Evolutionary conservation across 1,284 basidiomycete species (phyloP).

Genomic region (Ustilago lituana): DNA sequence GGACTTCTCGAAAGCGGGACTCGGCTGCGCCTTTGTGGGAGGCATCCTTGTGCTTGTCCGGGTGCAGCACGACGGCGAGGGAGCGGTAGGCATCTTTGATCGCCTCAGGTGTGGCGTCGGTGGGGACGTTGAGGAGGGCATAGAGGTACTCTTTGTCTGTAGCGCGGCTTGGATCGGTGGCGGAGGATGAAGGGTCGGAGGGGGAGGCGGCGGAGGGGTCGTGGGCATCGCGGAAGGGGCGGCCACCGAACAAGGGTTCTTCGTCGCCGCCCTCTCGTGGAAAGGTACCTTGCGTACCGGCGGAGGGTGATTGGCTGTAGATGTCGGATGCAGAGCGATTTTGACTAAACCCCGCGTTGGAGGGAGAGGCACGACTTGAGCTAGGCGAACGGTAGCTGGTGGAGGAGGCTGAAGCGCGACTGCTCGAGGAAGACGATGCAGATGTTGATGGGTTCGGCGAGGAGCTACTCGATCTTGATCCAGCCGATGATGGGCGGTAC

Average conservation of each 20-base stretch:
- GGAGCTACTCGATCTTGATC: constrained; percentile 1
- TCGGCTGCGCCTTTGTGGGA: constrained; percentile 74
- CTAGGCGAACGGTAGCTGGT: too few species aligned
- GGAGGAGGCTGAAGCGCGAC: constrained; percentile 7
- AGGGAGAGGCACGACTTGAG: too few species aligned
- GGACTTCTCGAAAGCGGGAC: constrained; percentile 77
- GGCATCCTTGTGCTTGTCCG: constrained; percentile 80
- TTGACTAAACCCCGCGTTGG: not conserved
- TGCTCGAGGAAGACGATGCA: constrained; percentile 2
- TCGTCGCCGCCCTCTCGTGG: constrained; percentile 39
- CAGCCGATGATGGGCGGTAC: too few species aligned
- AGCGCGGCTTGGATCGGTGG: constrained; percentile 1
- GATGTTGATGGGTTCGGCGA: constrained; percentile 1
- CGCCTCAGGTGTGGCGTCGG: constrained; percentile 74
- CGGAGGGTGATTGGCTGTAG: constrained; percentile 31
- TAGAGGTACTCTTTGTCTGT: constrained; percentile 50
- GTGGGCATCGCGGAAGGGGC: constrained; percentile 58
- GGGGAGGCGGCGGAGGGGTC: not conserved
- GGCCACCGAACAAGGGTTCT: constrained; percentile 62
- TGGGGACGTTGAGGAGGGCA: constrained; percentile 74
- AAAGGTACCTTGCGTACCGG: constrained; percentile 22
- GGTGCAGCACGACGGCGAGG: constrained; percentile 81
- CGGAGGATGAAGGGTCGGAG: not conserved
- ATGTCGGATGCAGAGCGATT: constrained; percentile 8
- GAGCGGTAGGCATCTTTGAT: constrained; percentile 78